Conservation (phyloP, 192 early-diverging fungal genomes). For the Entomortierella beljakovae region DNA sequence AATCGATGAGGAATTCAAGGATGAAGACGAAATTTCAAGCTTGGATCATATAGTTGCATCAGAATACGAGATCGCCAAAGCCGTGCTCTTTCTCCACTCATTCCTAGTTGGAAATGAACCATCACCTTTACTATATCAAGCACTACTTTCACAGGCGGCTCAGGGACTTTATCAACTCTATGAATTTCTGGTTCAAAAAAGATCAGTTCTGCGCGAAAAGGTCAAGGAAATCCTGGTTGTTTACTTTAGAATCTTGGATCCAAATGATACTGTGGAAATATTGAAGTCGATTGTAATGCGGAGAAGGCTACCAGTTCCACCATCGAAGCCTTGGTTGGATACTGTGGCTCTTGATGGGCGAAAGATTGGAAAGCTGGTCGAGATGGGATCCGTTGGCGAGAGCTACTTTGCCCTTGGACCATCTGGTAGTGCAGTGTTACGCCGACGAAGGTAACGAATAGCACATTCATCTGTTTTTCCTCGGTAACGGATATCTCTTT, state of each 20-base stretch:
- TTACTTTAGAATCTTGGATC: conserved; percentile 60
- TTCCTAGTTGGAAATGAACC: conserved; percentile 73
- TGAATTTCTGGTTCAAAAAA: conserved; percentile 56
- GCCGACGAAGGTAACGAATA: conserved; percentile 52
- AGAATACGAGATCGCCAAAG: conserved; percentile 55
- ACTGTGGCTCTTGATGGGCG: conserved; percentile 2
- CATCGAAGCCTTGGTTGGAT: conserved; percentile 31
- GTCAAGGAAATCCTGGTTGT: conserved; percentile 59
- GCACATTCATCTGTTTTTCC: conserved; percentile 23
- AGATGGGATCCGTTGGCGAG: conserved; percentile 57
- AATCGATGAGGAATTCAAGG: neutral
- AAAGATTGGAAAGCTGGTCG: conserved; percentile 33
- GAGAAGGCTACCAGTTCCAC: conserved; percentile 22
- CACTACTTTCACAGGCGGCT: conserved; percentile 63
- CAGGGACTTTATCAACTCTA: conserved; percentile 69
- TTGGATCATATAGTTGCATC: conserved; percentile 58
- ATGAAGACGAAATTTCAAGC: conserved; percentile 1
- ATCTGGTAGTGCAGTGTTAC: conserved; percentile 62
- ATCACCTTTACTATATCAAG: conserved; percentile 64
- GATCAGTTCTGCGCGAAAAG: conserved; percentile 57
- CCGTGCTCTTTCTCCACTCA: conserved; percentile 62
- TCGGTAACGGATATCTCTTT: conserved; percentile 12
- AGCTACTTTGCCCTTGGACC: conserved; percentile 66
- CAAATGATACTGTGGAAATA: conserved; percentile 41
- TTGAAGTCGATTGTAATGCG: conserved; percentile 63